Conservation (phyloP, 305 asterid species). For the Striga hermonthica region DNA sequence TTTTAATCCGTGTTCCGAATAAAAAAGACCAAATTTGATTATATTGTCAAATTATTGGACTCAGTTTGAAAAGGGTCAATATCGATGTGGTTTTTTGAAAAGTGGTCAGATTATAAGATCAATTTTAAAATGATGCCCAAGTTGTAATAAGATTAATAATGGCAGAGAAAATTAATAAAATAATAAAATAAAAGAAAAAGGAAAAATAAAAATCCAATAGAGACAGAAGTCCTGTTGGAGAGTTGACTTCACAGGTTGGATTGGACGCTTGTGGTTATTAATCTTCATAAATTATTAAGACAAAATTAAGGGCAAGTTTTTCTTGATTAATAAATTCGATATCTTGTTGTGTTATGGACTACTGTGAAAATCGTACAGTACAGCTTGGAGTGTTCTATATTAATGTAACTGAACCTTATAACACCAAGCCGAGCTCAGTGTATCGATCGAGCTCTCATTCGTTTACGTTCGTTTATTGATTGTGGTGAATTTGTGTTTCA, state of each 20-base stretch:
- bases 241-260: slow-evolving; percentile 49
- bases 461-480: background rate
- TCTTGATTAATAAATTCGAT: background rate
- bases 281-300: slow-evolving; percentile 16
- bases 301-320: slow-evolving; percentile 21
- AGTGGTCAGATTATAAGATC: no score
- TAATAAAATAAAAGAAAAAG: background rate
- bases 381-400: no score
- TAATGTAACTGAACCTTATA: no score
- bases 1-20: no score
- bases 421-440: background rate
- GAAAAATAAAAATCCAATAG: background rate
- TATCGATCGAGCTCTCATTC: background rate
- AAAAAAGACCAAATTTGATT: no score
- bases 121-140: no score
- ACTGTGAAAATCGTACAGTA: no score
- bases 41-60: no score
- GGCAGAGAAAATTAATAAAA: no score
- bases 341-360: no score
- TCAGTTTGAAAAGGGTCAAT: no score
- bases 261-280: slow-evolving; percentile 34
- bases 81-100: no score
- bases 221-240: slow-evolving; percentile 30
- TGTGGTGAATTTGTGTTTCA: background rate
- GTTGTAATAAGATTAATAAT: background rate